phyloP scores from a whole-genome alignment of 192 early-diverging fungal genomes.

The Lobosporangium transversale region DNA sequence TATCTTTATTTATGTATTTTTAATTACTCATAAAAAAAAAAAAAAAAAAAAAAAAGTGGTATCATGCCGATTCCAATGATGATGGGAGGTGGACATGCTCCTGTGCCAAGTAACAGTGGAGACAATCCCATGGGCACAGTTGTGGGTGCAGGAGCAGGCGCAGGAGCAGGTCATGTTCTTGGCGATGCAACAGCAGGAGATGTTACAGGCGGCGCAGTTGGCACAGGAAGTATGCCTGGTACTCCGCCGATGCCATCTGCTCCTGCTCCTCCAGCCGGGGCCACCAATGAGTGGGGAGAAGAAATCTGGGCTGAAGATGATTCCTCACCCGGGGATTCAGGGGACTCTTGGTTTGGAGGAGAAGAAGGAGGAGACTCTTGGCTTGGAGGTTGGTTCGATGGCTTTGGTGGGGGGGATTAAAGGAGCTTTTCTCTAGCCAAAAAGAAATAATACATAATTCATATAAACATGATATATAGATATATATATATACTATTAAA shows the following conservation, averaged over 20 bases:
- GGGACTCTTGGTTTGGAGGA: constrained; percentile 49
- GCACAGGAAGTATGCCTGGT: constrained; percentile 23
- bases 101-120: constrained; percentile 23
- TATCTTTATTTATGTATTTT: too few species aligned
- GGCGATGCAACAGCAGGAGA: constrained; percentile 21
- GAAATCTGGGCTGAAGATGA: too few species aligned
- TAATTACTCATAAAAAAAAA: too few species aligned
- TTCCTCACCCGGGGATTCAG: constrained; percentile 16
- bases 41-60: constrained; percentile 39
- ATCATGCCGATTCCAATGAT: constrained; percentile 57
- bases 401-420: constrained; percentile 6
- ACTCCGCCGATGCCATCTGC: constrained; percentile 16
- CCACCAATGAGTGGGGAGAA: constrained; percentile 1
- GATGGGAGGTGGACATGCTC: constrained; percentile 56
- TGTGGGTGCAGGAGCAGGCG: constrained; percentile 27
- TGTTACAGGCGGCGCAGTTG: constrained; percentile 16
- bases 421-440: too few species aligned
- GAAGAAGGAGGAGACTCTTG: constrained; percentile 49
- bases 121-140: constrained; percentile 25
- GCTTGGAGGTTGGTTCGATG: constrained; percentile 19
- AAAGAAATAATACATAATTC: too few species aligned
- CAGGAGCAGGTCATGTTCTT: constrained; percentile 28
- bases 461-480: too few species aligned
- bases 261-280: background rate
- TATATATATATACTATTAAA: too few species aligned